These are phyloP conservation scores for Aspergillus felis DNA, from an alignment of 2,329 filamentous ascomycete species.

Conservation along the genomic window DNA sequence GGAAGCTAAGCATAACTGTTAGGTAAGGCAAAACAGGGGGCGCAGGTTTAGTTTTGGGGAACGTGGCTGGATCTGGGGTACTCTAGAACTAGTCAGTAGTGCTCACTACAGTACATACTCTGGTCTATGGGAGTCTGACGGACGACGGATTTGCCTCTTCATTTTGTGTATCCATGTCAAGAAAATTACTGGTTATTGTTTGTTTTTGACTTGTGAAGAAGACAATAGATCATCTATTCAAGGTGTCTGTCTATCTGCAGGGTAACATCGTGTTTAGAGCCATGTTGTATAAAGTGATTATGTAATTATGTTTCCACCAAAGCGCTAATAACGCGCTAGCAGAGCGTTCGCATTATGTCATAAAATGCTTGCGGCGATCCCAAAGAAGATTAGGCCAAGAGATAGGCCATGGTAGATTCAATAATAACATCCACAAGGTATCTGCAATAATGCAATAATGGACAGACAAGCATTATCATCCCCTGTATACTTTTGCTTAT, in stretches of 20 bases:
- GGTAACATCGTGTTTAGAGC: not conserved
- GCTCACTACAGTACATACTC: not conserved
- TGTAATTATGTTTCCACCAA: not conserved
- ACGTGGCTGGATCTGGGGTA: slow-evolving; percentile 4
- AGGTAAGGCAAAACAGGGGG: not conserved
- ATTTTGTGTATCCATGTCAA: not conserved
- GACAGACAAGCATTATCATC: too few species aligned
- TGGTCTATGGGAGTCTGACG: not conserved
- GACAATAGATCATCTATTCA: not conserved
- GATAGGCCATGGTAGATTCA: not conserved
- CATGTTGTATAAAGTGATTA: not conserved
- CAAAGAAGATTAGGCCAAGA: not conserved
- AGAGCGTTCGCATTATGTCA: slow-evolving; percentile 22
- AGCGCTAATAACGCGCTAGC: slow-evolving; percentile 11
- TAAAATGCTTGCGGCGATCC: slow-evolving; percentile 18
- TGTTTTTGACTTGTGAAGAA: not conserved
- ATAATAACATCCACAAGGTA: not conserved
- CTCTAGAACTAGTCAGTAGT: not conserved
- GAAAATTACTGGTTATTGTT: not conserved
- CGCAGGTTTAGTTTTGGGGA: not conserved
- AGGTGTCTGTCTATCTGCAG: not conserved
- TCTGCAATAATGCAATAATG: too few species aligned
- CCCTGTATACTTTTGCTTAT: too few species aligned
- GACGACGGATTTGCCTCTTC: not conserved
- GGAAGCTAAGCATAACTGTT: not conserved